phyloP scores from a whole-genome alignment of 2,329 filamentous ascomycete species.

The Aspergillus aculeatinus region DNA sequence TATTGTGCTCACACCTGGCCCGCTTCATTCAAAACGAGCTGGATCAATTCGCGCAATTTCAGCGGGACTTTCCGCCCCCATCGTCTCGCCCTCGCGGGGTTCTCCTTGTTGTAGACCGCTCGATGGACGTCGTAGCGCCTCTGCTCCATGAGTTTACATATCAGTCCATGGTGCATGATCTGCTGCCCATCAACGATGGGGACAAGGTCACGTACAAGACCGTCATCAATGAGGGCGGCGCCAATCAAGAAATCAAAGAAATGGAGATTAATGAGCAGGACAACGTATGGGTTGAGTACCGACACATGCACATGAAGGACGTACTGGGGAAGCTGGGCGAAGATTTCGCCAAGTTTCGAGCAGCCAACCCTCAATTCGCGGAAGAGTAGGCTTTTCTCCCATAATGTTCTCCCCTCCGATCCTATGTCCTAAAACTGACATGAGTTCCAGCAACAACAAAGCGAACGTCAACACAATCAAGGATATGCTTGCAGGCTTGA shows the following conservation, averaged over 20 bases:
- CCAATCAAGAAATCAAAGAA: conserved; percentile 75
- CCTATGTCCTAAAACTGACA: conserved; percentile 7
- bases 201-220: conserved; percentile 88
- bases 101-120: conserved; percentile 83
- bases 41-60: conserved; percentile 81
- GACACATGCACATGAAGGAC: conserved; percentile 96
- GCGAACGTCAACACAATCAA: conserved; percentile 87
- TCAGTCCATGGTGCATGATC: conserved; percentile 95
- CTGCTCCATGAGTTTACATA: conserved; percentile 96
- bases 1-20: conserved; percentile 83
- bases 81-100: conserved; percentile 73
- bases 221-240: conserved; percentile 69
- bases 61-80: conserved; percentile 78
- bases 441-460: conserved; percentile 54
- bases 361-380: conserved; percentile 88
- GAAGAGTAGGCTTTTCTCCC: conserved; percentile 51
- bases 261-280: conserved; percentile 90
- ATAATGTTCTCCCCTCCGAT: background rate
- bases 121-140: conserved; percentile 87
- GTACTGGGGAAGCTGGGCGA: conserved; percentile 89
- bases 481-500: conserved; percentile 92
- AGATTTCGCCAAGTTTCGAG: conserved; percentile 89
- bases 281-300: conserved; percentile 90
- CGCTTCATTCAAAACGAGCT: conserved; percentile 89
- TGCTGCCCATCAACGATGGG: conserved; percentile 81